These are phyloP conservation scores for Paragyromitra xinjiangensis DNA, from an alignment of 495 filamentous ascomycete species.

Conservation along the genomic window DNA sequence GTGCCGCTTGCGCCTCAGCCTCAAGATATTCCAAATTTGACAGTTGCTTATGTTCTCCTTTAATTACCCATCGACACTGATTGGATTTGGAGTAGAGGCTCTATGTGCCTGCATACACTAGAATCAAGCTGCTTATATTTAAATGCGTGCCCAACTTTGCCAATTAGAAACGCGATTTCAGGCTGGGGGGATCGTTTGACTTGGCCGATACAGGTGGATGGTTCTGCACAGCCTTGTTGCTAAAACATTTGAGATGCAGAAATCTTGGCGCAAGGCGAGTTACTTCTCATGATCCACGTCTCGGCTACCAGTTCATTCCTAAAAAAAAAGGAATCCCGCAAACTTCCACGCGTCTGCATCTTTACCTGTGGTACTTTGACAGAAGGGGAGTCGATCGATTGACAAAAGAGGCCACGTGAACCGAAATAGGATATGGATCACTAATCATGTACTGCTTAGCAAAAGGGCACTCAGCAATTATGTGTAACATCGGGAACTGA, in stretches of 20 bases:
- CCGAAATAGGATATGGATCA: conserved; percentile 4
- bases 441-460: not conserved
- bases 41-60: not conserved
- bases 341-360: not conserved
- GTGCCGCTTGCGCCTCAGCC: not conserved
- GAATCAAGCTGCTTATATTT: not conserved
- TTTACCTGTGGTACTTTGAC: not conserved
- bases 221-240: not conserved
- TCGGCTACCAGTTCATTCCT: not conserved
- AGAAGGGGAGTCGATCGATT: not conserved
- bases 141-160: not conserved
- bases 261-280: conserved; percentile 1
- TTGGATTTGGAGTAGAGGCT: not conserved
- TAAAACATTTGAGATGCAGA: not conserved
- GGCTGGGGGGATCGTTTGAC: not conserved
- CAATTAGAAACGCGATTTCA: not conserved
- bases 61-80: not conserved
- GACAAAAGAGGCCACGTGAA: not conserved
- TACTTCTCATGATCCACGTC: not conserved
- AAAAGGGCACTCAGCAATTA: not conserved
- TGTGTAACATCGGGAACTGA: not conserved
- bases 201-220: not conserved
- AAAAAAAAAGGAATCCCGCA: not conserved
- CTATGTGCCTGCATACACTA: not conserved
- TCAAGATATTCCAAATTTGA: not conserved